These are phyloP conservation scores for Hypsizygus marmoreus DNA, from an alignment of 768 basidiomycete species.

Conservation along the genomic window DNA sequence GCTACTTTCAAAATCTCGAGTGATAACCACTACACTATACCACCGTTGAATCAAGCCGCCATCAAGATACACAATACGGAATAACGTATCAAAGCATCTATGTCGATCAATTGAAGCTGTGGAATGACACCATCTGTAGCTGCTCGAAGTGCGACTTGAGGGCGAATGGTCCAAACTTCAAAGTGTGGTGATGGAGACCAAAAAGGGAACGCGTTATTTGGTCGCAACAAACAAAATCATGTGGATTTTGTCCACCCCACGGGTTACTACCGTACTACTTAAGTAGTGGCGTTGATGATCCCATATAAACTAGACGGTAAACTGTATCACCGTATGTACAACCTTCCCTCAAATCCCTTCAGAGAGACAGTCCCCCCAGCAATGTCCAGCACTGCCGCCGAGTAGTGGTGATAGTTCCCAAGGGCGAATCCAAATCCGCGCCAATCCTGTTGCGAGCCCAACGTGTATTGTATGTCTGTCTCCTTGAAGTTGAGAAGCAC, in stretches of 20 bases:
- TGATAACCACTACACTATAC: slow-evolving; percentile 21
- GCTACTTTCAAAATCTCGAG: slow-evolving; percentile 18
- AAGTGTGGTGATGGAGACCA: neutral
- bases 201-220: slow-evolving; percentile 1
- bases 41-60: too few species aligned
- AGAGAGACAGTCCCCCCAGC: slow-evolving; percentile 14
- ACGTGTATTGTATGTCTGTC: slow-evolving; percentile 20
- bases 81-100: too few species aligned
- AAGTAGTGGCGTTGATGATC: too few species aligned
- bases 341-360: slow-evolving; percentile 34
- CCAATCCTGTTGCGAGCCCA: slow-evolving; percentile 15
- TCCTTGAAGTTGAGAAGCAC: slow-evolving; percentile 52
- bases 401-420: slow-evolving; percentile 28
- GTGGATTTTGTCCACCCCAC: too few species aligned
- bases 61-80: too few species aligned
- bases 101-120: too few species aligned
- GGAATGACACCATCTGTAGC: too few species aligned
- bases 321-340: slow-evolving; percentile 32
- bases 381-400: neutral
- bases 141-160: too few species aligned
- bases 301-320: too few species aligned
- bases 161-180: too few species aligned
- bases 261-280: too few species aligned
- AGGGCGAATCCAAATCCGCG: slow-evolving; percentile 22
- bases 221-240: neutral